These are phyloP conservation scores for Solanum chacoense DNA, from an alignment of 305 asterid genomes.

Conservation along the genomic window DNA sequence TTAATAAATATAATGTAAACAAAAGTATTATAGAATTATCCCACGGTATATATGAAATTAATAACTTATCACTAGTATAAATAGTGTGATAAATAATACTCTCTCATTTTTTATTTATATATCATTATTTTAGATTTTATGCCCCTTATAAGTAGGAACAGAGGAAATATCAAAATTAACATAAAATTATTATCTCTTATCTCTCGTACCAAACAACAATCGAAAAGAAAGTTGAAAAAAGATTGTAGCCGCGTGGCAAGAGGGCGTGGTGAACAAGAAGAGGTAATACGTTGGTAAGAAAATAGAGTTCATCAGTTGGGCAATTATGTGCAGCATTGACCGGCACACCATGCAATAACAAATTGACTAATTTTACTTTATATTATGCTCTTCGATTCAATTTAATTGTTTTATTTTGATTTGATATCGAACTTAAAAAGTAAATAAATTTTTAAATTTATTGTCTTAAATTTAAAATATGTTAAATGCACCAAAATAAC, in stretches of 20 bases:
- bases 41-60: background rate
- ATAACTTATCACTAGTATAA: background rate
- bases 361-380: background rate
- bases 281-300: background rate
- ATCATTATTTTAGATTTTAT: no score
- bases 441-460: rapidly evolving
- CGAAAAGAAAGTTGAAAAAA: background rate
- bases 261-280: background rate
- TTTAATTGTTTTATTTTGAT: rapidly evolving
- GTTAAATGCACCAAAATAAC: rapidly evolving
- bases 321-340: background rate
- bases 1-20: background rate
- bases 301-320: background rate
- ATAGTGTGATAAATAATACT: background rate
- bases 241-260: background rate
- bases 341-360: background rate
- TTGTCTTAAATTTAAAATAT: background rate
- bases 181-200: background rate
- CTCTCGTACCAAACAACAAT: background rate
- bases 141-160: background rate
- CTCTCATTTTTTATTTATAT: background rate
- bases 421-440: rapidly evolving
- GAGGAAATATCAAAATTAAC: no score
- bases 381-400: background rate
- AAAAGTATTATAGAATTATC: background rate